Conservation (phyloP, 2,329 filamentous ascomycete species). For the Cladosporium colombiae region DNA sequence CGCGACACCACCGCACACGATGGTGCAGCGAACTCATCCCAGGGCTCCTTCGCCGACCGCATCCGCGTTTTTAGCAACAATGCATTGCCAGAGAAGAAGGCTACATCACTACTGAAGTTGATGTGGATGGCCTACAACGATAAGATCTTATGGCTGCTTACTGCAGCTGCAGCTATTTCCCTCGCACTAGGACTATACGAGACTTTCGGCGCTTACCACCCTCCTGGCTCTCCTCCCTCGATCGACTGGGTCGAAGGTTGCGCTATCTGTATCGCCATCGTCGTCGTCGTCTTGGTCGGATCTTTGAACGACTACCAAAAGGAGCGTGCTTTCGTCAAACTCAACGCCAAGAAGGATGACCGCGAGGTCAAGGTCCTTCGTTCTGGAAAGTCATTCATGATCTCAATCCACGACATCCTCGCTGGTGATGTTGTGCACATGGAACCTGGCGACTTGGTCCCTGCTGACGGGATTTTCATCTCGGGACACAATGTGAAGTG, state of each 20-base stretch:
- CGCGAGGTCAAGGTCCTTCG: conserved; percentile 72
- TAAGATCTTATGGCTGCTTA: conserved; percentile 72
- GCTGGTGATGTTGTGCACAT: conserved; percentile 74
- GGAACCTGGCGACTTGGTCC: conserved; percentile 71
- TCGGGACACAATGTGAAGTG: conserved; percentile 68
- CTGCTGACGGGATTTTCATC: conserved; percentile 71
- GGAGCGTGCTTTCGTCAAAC: conserved; percentile 75
- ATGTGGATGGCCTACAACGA: conserved; percentile 85
- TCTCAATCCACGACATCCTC: conserved; percentile 69
- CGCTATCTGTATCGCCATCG: conserved; percentile 74
- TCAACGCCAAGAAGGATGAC: conserved; percentile 79
- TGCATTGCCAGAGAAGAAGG: conserved; percentile 67
- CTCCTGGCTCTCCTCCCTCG: conserved; percentile 57
- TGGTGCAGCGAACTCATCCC: conserved; percentile 28
- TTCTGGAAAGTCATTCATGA: conserved; percentile 68
- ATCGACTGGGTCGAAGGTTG: conserved; percentile 83
- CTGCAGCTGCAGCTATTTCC: conserved; percentile 69
- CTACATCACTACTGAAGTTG: conserved; percentile 68
- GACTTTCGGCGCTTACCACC: conserved; percentile 53
- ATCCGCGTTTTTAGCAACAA: conserved; percentile 71
- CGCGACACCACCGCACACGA: conserved; percentile 21
- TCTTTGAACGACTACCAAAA: conserved; percentile 81
- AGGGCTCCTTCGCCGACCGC: conserved; percentile 59
- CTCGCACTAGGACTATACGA: conserved; percentile 75
- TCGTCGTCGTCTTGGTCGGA: conserved; percentile 75